Evolutionary conservation across 1,284 basidiomycete species (phyloP).

Genomic region (Sporisorium reilianum): DNA sequence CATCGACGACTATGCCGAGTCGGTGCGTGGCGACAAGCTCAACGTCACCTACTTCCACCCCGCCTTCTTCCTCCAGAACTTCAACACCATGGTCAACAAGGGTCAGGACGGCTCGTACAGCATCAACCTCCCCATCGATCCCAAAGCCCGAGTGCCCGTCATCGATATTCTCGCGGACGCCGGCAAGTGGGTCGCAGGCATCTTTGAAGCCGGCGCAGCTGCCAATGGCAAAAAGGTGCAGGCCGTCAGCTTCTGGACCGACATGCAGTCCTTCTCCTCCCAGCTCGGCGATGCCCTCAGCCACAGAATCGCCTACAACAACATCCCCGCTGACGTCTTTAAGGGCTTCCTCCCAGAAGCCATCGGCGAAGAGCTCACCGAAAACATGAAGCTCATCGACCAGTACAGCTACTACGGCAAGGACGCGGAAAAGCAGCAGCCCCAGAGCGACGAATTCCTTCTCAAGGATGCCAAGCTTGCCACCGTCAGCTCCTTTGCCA

Average conservation of each 20-base stretch:
- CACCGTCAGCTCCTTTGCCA: constrained; percentile 19
- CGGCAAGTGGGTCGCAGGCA: constrained; percentile 50
- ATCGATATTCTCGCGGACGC: constrained; percentile 46
- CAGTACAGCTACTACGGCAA: constrained; percentile 50
- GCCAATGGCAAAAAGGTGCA: constrained; percentile 41
- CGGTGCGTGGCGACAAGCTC: constrained; percentile 26
- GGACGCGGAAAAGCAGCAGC: constrained; percentile 23
- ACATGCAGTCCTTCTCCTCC: constrained; percentile 19
- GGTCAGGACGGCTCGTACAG: constrained; percentile 31
- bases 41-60: constrained; percentile 52
- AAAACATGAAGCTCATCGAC: constrained; percentile 45
- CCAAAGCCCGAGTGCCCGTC: constrained; percentile 27
- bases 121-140: constrained; percentile 29
- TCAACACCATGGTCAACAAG: constrained; percentile 23
- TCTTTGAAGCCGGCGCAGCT: constrained; percentile 34
- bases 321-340: constrained; percentile 28
- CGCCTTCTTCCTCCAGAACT: constrained; percentile 52
- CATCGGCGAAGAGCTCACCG: constrained; percentile 33
- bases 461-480: constrained; percentile 22
- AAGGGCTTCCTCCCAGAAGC: constrained; percentile 36
- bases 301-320: constrained; percentile 23
- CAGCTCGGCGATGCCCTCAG: constrained; percentile 21
- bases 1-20: constrained; percentile 51
- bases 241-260: constrained; percentile 39
- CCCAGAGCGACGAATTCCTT: constrained; percentile 26